These are phyloP conservation scores for Ambrosiella beaveri DNA, from an alignment of 2,329 filamentous ascomycete species.

Conservation along the genomic window DNA sequence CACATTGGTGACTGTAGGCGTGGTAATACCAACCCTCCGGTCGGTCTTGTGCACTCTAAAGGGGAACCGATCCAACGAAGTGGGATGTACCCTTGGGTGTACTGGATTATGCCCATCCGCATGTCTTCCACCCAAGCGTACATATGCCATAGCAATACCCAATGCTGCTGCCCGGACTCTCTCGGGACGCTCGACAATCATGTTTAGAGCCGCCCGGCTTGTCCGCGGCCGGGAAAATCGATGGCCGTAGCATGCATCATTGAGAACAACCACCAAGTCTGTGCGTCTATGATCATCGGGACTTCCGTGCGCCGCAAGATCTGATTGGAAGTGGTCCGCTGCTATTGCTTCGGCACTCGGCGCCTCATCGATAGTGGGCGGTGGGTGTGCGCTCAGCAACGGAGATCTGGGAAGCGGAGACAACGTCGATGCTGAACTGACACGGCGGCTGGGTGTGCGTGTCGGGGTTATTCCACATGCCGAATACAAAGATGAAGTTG, in stretches of 20 bases:
- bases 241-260: slow-evolving; percentile 91
- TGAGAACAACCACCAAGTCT: slow-evolving; percentile 66
- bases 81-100: slow-evolving; percentile 41
- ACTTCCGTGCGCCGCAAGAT: slow-evolving; percentile 46
- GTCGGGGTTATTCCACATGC: slow-evolving; percentile 20
- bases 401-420: slow-evolving; percentile 28
- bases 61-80: slow-evolving; percentile 42
- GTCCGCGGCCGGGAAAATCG: slow-evolving; percentile 72
- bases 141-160: slow-evolving; percentile 73
- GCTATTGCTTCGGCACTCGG: slow-evolving; percentile 42
- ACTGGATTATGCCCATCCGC: slow-evolving; percentile 51
- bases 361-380: slow-evolving; percentile 20
- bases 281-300: slow-evolving; percentile 24
- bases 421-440: slow-evolving; percentile 22
- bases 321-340: slow-evolving; percentile 48
- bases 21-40: slow-evolving; percentile 52
- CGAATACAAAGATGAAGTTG: slow-evolving; percentile 38
- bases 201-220: slow-evolving; percentile 49
- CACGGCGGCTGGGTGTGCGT: slow-evolving; percentile 5
- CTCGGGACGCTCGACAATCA: slow-evolving; percentile 88
- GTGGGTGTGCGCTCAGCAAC: slow-evolving; percentile 13
- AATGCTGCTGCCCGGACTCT: slow-evolving; percentile 68
- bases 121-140: slow-evolving; percentile 71
- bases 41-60: slow-evolving; percentile 75
- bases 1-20: slow-evolving; percentile 70